phyloP scores from a whole-genome alignment of 371 early-diverging fungal species.

The Homolaphlyctis polyrhiza region DNA sequence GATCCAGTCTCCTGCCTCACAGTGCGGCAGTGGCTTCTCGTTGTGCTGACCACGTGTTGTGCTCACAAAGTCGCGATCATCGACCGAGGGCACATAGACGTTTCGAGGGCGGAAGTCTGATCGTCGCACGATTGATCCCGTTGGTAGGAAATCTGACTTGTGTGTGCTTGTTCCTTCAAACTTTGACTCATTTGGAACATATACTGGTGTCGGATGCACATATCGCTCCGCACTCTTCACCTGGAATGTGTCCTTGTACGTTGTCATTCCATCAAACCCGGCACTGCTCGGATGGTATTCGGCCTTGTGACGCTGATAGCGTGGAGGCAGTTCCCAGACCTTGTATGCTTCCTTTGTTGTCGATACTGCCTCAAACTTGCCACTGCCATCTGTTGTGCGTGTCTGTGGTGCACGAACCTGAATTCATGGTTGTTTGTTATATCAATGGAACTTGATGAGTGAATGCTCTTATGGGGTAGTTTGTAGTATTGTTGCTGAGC shows the following conservation, averaged over 20 bases:
- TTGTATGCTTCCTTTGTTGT: constrained; percentile 33
- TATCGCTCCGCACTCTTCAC: constrained; percentile 21
- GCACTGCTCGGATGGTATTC: constrained; percentile 21
- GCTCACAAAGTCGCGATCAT: constrained; percentile 38
- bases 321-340: constrained; percentile 27
- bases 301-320: constrained; percentile 16
- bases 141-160: constrained; percentile 21
- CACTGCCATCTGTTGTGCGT: constrained; percentile 8
- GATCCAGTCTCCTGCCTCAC: constrained; percentile 20
- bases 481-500: too few relatives aligned
- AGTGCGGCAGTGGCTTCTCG: constrained; percentile 21
- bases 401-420: constrained; percentile 13
- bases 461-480: background rate
- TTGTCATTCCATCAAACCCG: constrained; percentile 15
- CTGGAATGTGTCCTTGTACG: constrained; percentile 21
- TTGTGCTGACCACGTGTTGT: constrained; percentile 24
- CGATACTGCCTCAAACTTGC: constrained; percentile 29
- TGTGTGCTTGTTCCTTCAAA: constrained; percentile 35
- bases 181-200: constrained; percentile 17
- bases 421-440: background rate
- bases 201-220: constrained; percentile 11
- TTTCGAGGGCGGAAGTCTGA: constrained; percentile 29
- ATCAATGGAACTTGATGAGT: background rate
- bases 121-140: constrained; percentile 7
- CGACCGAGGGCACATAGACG: constrained; percentile 17